Percentiles rank a stretch among this genome's conserved stretches.
Evolutionary conservation across 176 grass and related monocot genomes (phyloP).

Genomic region (Triticum urartu): DNA sequence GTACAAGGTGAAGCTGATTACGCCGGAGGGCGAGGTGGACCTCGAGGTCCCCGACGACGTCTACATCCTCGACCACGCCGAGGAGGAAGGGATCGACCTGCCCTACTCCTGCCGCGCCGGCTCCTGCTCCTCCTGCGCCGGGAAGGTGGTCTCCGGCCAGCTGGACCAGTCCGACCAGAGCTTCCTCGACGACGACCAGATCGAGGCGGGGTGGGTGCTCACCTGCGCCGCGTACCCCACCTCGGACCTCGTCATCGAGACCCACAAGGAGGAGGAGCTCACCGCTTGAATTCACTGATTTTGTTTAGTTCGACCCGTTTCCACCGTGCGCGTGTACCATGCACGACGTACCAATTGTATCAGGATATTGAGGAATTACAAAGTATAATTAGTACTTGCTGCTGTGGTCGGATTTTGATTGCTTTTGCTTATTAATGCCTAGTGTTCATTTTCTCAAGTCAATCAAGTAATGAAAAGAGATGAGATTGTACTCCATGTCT

Average conservation of each 20-base stretch:
- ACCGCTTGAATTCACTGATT: neutral
- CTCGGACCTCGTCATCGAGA: slow-evolving; percentile 79
- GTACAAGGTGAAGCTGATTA: slow-evolving; percentile 69
- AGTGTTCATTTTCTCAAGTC: neutral
- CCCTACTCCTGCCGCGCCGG: slow-evolving; percentile 80
- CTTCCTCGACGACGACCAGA: slow-evolving; percentile 82
- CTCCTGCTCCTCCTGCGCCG: slow-evolving; percentile 75
- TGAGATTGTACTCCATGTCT: no score
- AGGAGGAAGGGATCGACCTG: slow-evolving; percentile 60
- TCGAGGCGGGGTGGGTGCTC: slow-evolving; percentile 46
- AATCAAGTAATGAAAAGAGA: neutral
- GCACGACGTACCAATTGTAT: neutral
- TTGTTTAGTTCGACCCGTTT: neutral
- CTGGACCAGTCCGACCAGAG: slow-evolving; percentile 74
- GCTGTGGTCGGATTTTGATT: neutral
- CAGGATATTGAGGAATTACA: neutral
- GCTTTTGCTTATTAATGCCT: neutral
- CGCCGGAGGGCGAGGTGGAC: slow-evolving; percentile 47
- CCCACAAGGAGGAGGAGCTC: slow-evolving; percentile 90
- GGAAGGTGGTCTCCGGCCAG: slow-evolving; percentile 52
- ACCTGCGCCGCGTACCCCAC: slow-evolving; percentile 73
- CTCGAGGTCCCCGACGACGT: slow-evolving; percentile 62
- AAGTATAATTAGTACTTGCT: neutral
- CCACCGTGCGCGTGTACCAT: neutral
- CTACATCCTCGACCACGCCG: slow-evolving; percentile 64